Conservation (phyloP, 2,329 filamentous ascomycete species). For the Diaporthe vexans region DNA sequence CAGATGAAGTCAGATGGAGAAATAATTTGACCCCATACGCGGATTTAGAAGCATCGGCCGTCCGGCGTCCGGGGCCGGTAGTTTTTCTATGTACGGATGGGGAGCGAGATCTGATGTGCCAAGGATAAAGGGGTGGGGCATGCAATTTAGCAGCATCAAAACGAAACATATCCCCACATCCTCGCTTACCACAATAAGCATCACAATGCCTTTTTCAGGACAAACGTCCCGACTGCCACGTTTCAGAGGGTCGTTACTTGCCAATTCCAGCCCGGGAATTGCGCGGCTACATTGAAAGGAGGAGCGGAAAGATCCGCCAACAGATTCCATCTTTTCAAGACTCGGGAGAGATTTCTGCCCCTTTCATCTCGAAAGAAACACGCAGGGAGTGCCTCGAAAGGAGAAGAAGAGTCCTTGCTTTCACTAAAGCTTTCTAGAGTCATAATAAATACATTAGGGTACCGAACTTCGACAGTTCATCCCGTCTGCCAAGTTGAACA, state of each 20-base stretch:
- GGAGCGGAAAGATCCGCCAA: not conserved
- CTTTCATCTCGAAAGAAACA: constrained; percentile 12
- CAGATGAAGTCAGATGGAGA: not conserved
- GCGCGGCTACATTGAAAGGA: not conserved
- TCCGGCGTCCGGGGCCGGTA: no score
- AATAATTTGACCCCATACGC: not conserved
- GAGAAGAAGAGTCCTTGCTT: not conserved
- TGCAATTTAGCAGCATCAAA: constrained; percentile 9
- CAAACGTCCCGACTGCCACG: not conserved
- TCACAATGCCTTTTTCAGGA: not conserved
- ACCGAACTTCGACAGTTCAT: not conserved
- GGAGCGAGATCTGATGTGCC: constrained; percentile 2
- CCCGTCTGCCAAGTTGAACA: not conserved
- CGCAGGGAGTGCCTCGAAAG: not conserved
- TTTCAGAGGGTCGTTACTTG: not conserved
- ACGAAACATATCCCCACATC: constrained; percentile 1
- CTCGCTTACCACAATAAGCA: not conserved
- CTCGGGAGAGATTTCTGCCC: not conserved
- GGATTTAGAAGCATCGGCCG: not conserved
- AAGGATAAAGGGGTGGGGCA: not conserved
- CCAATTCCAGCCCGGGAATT: not conserved
- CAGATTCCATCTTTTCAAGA: not conserved
- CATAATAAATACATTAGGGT: not conserved
- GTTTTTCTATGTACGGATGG: not conserved
- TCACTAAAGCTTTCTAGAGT: no score